Conservation (phyloP, 352 stramenopile species). For the Pythium coloratum region DNA sequence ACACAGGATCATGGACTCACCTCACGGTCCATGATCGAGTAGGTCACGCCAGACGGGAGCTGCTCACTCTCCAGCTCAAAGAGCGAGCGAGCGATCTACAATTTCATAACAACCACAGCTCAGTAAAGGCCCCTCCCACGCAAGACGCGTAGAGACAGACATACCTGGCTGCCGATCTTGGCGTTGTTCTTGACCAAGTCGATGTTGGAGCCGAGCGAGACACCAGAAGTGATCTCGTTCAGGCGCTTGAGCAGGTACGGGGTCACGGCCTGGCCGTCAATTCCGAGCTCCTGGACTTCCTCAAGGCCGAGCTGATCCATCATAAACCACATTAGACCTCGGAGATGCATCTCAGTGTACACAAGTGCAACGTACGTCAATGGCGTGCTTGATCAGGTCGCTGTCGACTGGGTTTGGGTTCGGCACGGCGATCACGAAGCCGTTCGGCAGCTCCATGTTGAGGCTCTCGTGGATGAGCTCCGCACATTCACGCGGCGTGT, state of each 20-base stretch:
- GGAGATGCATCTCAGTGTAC: not conserved
- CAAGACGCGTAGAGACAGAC: not conserved
- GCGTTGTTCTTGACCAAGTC: conserved; percentile 97
- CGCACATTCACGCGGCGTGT: conserved; percentile 88
- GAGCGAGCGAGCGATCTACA: conserved; percentile 60
- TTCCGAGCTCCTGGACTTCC: conserved; percentile 79
- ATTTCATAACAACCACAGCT: conserved; percentile 6
- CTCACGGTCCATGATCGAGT: conserved; percentile 51
- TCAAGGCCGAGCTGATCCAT: conserved; percentile 59
- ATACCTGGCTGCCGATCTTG: conserved; percentile 91
- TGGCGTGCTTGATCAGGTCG: conserved; percentile 89
- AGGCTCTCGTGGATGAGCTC: conserved; percentile 79
- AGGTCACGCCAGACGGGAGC: conserved; percentile 21
- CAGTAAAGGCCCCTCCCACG: not conserved
- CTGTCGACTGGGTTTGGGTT: conserved; percentile 87
- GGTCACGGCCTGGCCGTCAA: conserved; percentile 95
- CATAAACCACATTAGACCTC: not conserved
- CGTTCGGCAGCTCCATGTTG: conserved; percentile 79
- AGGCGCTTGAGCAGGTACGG: conserved; percentile 89
- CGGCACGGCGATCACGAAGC: conserved; percentile 86
- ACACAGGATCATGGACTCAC: conserved; percentile 36
- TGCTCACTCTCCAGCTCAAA: conserved; percentile 59
- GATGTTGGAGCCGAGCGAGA: conserved; percentile 95
- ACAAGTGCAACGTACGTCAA: conserved; percentile 48
- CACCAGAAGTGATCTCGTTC: conserved; percentile 93